Conservation (phyloP, 208 protist species). For the Endotrypanum monterogeii region DNA sequence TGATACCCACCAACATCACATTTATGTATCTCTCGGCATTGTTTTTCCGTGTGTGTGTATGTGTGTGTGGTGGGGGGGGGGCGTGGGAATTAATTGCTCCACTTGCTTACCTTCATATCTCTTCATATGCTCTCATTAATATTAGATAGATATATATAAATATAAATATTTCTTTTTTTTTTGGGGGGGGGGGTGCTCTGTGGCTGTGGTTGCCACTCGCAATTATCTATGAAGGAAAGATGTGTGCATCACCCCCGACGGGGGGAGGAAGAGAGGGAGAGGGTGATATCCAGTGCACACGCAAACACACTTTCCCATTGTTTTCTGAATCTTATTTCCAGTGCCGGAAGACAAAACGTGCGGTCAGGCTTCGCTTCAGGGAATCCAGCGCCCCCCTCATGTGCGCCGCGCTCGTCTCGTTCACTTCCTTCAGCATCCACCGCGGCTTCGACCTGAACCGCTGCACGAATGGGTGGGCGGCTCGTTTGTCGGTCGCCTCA, state of each 20-base stretch:
- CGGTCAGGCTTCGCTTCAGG: conserved; percentile 59
- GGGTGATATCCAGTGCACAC: neutral
- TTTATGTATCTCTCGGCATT: neutral
- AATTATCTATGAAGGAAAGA: neutral
- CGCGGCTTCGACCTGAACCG: conserved; percentile 49
- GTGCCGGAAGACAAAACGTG: conserved; percentile 58
- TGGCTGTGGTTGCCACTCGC: neutral
- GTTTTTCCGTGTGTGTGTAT: neutral
- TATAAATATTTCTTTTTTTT: neutral
- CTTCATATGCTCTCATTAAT: neutral
- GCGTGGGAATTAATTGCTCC: neutral
- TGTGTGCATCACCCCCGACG: neutral
- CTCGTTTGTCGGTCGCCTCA: conserved; percentile 17
- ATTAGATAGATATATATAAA: too few species aligned
- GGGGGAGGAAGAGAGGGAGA: neutral
- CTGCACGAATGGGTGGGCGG: conserved; percentile 57
- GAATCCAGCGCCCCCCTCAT: conserved; percentile 69
- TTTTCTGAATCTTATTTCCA: neutral
- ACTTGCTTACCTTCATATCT: neutral
- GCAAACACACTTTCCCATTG: neutral
- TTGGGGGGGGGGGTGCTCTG: neutral
- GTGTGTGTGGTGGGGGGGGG: too few species aligned
- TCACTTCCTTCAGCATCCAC: conserved; percentile 77
- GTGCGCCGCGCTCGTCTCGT: conserved; percentile 59
- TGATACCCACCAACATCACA: neutral